A percentile compares a stretch with the other conserved stretches of the same genome.
Evolutionary conservation across 768 basidiomycete species (phyloP).

Genomic region (Inosperma sp.): DNA sequence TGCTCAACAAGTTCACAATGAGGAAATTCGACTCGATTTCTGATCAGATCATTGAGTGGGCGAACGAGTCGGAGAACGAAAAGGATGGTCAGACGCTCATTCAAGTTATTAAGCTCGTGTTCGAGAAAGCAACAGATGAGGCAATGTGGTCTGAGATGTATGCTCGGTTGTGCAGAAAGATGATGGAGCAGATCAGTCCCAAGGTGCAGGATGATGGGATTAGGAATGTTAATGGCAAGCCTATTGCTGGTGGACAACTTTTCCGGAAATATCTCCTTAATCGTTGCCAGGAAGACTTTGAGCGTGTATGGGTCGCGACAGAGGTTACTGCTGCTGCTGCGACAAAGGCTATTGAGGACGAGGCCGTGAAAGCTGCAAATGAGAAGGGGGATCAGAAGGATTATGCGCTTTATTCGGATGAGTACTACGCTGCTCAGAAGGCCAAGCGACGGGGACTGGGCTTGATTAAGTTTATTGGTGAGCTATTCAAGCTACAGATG

Average conservation of each 20-base stretch:
- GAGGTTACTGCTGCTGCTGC: conserved; percentile 85
- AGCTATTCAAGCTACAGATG: conserved; percentile 94
- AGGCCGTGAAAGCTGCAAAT: conserved; percentile 67
- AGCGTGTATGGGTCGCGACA: conserved; percentile 91
- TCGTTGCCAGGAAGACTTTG: conserved; percentile 95
- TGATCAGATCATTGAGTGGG: conserved; percentile 91
- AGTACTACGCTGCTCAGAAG: conserved; percentile 95
- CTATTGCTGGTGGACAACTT: conserved; percentile 87
- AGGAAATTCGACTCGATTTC: conserved; percentile 96
- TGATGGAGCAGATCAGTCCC: conserved; percentile 89
- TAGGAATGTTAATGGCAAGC: conserved; percentile 73
- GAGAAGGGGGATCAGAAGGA: conserved; percentile 48
- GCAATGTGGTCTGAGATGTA: conserved; percentile 98
- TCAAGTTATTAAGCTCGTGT: conserved; percentile 92
- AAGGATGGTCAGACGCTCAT: conserved; percentile 92
- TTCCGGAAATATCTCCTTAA: conserved; percentile 98
- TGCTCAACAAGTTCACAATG: conserved; percentile 95
- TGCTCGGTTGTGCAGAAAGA: conserved; percentile 88
- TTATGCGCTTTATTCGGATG: conserved; percentile 84
- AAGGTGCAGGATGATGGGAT: conserved; percentile 89
- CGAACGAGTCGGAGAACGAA: conserved; percentile 89
- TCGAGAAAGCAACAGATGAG: conserved; percentile 97
- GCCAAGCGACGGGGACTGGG: conserved; percentile 96
- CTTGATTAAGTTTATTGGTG: conserved; percentile 97
- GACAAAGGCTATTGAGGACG: conserved; percentile 79